Evolutionary conservation across 768 basidiomycete genomes (phyloP).

Genomic region (Mycena amicta): DNA sequence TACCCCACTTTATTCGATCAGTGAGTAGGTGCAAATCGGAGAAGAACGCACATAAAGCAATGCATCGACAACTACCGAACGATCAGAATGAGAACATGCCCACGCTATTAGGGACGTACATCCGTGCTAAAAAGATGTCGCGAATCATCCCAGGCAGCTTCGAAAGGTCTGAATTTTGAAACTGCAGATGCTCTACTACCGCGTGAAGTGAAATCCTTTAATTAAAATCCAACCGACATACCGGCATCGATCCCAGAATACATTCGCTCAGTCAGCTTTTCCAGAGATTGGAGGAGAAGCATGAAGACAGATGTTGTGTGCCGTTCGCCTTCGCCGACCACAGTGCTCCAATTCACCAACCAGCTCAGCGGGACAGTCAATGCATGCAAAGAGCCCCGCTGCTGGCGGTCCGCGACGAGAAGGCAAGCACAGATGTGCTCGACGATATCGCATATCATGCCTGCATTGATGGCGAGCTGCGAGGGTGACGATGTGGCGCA

Average conservation of each 20-base stretch:
- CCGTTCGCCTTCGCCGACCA: slow-evolving; percentile 12
- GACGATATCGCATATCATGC: slow-evolving; percentile 52
- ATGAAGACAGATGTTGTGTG: slow-evolving; percentile 8
- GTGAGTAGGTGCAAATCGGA: background rate
- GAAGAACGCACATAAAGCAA: slow-evolving; percentile 48
- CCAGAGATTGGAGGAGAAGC: slow-evolving; percentile 24
- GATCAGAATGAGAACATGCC: slow-evolving; percentile 1
- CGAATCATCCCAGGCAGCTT: slow-evolving; percentile 26
- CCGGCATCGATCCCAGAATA: slow-evolving; percentile 31
- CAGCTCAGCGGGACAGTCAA: slow-evolving; percentile 58
- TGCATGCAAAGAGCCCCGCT: slow-evolving; percentile 39
- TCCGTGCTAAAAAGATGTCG: slow-evolving; percentile 45
- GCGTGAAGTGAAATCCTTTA: background rate
- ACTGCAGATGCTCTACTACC: slow-evolving; percentile 32
- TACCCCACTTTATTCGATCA: slow-evolving; percentile 32
- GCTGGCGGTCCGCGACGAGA: slow-evolving; percentile 36
- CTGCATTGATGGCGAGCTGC: slow-evolving; percentile 43
- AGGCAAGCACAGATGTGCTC: slow-evolving; percentile 50
- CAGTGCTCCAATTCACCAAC: slow-evolving; percentile 36
- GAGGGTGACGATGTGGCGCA: slow-evolving; percentile 46
- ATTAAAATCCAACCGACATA: slow-evolving; percentile 16
- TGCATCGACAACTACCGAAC: slow-evolving; percentile 43
- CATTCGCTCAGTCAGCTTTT: slow-evolving; percentile 29
- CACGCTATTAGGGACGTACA: slow-evolving; percentile 38
- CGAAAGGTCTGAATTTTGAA: slow-evolving; percentile 25